phyloP scores from a whole-genome alignment of 2,329 filamentous ascomycete species.

The Colletotrichum sp. region DNA sequence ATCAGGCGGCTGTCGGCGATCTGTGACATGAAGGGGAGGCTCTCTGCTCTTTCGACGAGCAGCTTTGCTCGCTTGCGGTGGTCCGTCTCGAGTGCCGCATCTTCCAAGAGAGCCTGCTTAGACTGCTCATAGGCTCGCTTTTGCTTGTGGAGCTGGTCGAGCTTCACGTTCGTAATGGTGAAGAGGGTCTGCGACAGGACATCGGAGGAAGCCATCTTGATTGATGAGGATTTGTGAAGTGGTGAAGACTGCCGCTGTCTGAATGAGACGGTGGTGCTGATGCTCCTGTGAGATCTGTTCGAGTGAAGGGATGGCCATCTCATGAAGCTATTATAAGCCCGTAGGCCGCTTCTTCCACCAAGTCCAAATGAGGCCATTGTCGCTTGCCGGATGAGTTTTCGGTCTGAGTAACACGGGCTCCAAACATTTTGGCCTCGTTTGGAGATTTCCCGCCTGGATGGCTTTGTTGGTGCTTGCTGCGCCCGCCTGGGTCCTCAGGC shows the following conservation, averaged over 20 bases:
- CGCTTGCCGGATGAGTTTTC: neutral
- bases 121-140: slow-evolving; percentile 52
- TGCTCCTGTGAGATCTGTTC: neutral
- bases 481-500: neutral
- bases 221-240: neutral
- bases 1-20: slow-evolving; percentile 30
- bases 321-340: neutral
- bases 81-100: slow-evolving; percentile 27
- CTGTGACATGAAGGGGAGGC: slow-evolving; percentile 35
- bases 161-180: slow-evolving; percentile 60
- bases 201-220: slow-evolving; percentile 37
- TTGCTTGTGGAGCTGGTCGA: slow-evolving; percentile 60
- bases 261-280: neutral
- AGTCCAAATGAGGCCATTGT: neutral
- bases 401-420: neutral
- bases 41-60: slow-evolving; percentile 39
- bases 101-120: slow-evolving; percentile 45
- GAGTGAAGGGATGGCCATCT: neutral
- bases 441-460: neutral
- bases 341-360: neutral
- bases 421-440: neutral
- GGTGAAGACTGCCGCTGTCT: neutral
- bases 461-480: neutral
- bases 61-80: slow-evolving; percentile 33
- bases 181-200: slow-evolving; percentile 57